These are phyloP conservation scores for Termitomyces sp. DNA, from an alignment of 768 basidiomycete genomes.

Conservation along the genomic window DNA sequence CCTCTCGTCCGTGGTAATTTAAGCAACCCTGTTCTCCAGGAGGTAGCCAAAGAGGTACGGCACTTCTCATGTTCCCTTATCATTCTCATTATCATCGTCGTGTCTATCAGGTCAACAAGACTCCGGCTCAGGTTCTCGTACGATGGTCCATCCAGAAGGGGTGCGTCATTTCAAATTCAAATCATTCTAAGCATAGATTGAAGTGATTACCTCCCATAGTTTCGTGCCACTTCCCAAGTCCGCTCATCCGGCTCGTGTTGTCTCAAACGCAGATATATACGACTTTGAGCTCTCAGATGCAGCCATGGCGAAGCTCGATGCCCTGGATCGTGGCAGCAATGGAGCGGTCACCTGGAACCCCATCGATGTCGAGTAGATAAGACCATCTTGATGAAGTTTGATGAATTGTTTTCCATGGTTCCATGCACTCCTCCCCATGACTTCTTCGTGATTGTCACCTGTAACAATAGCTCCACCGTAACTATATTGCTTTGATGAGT, in stretches of 20 bases:
- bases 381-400: background rate
- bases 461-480: too few relatives aligned
- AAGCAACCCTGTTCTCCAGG: constrained; percentile 50
- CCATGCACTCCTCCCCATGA: too few relatives aligned
- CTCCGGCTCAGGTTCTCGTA: constrained; percentile 75
- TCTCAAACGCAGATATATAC: constrained; percentile 70
- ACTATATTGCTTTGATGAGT: too few relatives aligned
- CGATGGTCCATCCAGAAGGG: constrained; percentile 89
- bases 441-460: too few relatives aligned
- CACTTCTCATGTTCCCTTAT: background rate
- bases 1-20: constrained; percentile 65
- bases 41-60: constrained; percentile 58
- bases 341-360: constrained; percentile 88
- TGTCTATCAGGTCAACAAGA: constrained; percentile 45
- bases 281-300: constrained; percentile 67
- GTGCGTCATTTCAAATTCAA: constrained; percentile 37
- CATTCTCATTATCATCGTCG: background rate
- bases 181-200: too few relatives aligned
- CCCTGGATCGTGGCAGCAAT: constrained; percentile 64
- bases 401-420: background rate
- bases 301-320: constrained; percentile 66
- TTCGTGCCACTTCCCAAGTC: constrained; percentile 84
- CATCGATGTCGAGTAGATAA: constrained; percentile 45
- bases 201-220: constrained; percentile 34
- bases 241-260: constrained; percentile 62